Conservation (phyloP, 108 stramenopile genomes). For the Cyclotella kingstonii region DNA sequence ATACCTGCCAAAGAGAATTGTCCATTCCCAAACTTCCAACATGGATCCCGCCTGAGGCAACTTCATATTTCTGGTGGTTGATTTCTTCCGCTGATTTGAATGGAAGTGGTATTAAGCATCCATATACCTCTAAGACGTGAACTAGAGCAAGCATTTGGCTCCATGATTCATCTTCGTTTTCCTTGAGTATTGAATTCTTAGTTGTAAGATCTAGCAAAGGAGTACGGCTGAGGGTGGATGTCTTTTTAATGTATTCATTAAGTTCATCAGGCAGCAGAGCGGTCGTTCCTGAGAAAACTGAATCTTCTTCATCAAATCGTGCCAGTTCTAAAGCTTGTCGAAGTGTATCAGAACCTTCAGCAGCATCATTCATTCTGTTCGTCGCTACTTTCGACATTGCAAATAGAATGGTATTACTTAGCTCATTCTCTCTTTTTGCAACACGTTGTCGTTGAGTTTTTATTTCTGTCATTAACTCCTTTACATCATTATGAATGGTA, state of each 20-base stretch:
- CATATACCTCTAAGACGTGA: slow-evolving; percentile 63
- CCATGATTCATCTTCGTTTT: slow-evolving; percentile 62
- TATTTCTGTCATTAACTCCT: slow-evolving; percentile 51
- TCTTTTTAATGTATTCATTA: slow-evolving; percentile 28
- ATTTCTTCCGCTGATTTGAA: slow-evolving; percentile 34
- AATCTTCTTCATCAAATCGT: slow-evolving; percentile 16
- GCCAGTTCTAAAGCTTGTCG: slow-evolving; percentile 18
- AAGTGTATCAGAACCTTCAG: slow-evolving; percentile 23
- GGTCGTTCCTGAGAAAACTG: slow-evolving; percentile 15
- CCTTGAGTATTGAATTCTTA: slow-evolving; percentile 26
- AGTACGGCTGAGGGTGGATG: slow-evolving; percentile 17
- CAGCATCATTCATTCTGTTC: slow-evolving; percentile 49
- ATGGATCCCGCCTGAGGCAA: slow-evolving; percentile 67
- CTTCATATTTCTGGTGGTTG: slow-evolving; percentile 23
- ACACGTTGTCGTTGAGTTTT: slow-evolving; percentile 60
- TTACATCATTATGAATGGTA: slow-evolving; percentile 38
- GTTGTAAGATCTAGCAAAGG: slow-evolving; percentile 32
- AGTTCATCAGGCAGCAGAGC: slow-evolving; percentile 35
- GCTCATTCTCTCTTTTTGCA: slow-evolving; percentile 38
- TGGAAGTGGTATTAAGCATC: slow-evolving; percentile 47
- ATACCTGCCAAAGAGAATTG: slow-evolving; percentile 70
- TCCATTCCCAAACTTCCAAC: slow-evolving; percentile 81
- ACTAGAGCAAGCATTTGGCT: slow-evolving; percentile 68
- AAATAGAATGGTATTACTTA: slow-evolving; percentile 53
- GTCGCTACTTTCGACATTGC: slow-evolving; percentile 57